Percentiles rank a stretch among this genome's conserved stretches.
Conservation (phyloP, 1,284 basidiomycete species). For the Pascua sp. region DNA sequence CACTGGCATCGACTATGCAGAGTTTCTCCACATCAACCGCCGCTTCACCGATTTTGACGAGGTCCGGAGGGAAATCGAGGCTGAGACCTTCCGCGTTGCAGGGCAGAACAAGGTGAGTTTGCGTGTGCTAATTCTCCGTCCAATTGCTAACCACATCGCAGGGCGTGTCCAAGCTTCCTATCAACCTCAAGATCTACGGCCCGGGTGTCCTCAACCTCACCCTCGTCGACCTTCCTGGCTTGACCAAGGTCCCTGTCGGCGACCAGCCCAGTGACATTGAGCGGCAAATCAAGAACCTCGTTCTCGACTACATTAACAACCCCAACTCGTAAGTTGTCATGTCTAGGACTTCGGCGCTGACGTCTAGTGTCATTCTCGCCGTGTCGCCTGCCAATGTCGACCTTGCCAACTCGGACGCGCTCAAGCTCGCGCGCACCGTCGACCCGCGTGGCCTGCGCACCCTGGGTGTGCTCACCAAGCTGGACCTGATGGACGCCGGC, state of each 20-base stretch:
- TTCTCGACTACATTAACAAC: constrained; percentile 92
- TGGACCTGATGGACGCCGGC: constrained; percentile 98
- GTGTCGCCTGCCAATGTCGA: constrained; percentile 97
- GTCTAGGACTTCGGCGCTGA: constrained; percentile 2
- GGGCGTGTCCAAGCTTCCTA: constrained; percentile 92
- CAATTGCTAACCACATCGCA: constrained; percentile 11
- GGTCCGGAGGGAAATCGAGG: constrained; percentile 93
- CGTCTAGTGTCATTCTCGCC: constrained; percentile 80
- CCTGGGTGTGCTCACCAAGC: constrained; percentile 92
- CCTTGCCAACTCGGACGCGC: constrained; percentile 94
- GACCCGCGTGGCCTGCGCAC: constrained; percentile 94
- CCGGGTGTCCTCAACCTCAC: constrained; percentile 93
- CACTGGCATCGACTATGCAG: constrained; percentile 77
- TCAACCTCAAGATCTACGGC: constrained; percentile 90
- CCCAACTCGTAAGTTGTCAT: constrained; percentile 73
- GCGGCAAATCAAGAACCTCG: constrained; percentile 88
- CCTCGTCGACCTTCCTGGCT: constrained; percentile 90
- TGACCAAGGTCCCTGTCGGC: constrained; percentile 84
- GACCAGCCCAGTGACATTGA: constrained; percentile 80
- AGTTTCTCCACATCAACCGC: constrained; percentile 95
- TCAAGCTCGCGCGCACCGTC: constrained; percentile 91
- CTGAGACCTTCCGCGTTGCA: constrained; percentile 94
- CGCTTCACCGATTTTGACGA: constrained; percentile 93
- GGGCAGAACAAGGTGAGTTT: constrained; percentile 80
- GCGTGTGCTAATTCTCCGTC: background rate